Conservation (phyloP, 768 basidiomycete species). For the Suillus variegatus region DNA sequence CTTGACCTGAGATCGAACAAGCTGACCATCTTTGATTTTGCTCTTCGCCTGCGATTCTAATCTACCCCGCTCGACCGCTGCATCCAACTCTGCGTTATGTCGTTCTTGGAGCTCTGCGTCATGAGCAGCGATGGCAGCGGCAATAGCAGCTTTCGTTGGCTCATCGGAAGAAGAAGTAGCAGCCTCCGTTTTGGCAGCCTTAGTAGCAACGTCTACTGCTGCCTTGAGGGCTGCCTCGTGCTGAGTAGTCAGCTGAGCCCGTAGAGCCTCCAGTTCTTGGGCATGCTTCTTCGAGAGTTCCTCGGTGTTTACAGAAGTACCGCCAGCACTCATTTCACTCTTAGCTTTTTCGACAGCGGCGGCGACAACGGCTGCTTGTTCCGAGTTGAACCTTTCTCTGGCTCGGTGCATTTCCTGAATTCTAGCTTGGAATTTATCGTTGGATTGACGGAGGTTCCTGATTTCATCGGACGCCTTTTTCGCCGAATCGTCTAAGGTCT, state of each 20-base stretch:
- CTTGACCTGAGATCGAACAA: conserved; percentile 58
- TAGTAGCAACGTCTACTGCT: conserved; percentile 50
- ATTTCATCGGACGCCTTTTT: conserved; percentile 46
- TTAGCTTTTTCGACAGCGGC: conserved; percentile 60
- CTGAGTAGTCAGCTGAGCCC: conserved; percentile 51
- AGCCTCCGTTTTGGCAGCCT: conserved; percentile 39
- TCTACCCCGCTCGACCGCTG: conserved; percentile 70
- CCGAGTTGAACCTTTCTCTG: conserved; percentile 43
- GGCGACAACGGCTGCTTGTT: conserved; percentile 51
- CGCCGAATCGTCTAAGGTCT: conserved; percentile 45
- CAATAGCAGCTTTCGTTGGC: conserved; percentile 47
- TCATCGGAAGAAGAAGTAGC: conserved; percentile 30
- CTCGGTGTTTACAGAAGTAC: conserved; percentile 28
- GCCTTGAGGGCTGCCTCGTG: conserved; percentile 55
- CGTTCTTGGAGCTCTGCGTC: conserved; percentile 47
- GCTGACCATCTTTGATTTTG: conserved; percentile 71
- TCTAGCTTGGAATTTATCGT: conserved; percentile 60
- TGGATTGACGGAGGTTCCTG: conserved; percentile 39
- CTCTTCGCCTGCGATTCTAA: conserved; percentile 60
- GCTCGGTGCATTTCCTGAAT: conserved; percentile 54
- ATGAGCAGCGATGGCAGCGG: conserved; percentile 48
- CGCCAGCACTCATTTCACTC: conserved; percentile 39
- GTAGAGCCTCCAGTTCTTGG: conserved; percentile 58
- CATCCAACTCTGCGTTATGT: conserved; percentile 57
- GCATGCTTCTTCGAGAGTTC: conserved; percentile 54